Conservation (phyloP, 805 yeast species). For the Ogataea pini region DNA sequence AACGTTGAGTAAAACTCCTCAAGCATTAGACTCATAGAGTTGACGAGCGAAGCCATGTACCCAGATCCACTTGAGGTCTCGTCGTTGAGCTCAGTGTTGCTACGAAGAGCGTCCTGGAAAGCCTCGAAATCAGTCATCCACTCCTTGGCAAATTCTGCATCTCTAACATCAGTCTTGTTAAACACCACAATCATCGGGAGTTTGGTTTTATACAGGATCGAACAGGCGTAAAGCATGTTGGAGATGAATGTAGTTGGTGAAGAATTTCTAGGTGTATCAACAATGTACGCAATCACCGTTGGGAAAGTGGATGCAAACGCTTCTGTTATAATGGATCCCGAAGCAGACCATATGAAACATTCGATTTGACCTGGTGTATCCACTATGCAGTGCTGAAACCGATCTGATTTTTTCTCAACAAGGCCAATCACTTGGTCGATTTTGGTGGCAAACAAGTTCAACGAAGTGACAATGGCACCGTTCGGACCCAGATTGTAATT, state of each 20-base stretch:
- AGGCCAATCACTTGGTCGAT: conserved; percentile 90
- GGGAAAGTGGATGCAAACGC: conserved; percentile 96
- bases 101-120: conserved; percentile 76
- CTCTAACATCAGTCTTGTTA: conserved; percentile 88
- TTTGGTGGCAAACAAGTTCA: conserved; percentile 90
- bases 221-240: conserved; percentile 97
- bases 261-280: conserved; percentile 93
- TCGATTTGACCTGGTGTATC: conserved; percentile 99
- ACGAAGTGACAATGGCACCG: conserved; percentile 95
- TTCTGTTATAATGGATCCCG: conserved; percentile 95
- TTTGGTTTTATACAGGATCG: conserved; percentile 92
- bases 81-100: conserved; percentile 66
- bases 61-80: conserved; percentile 68
- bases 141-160: conserved; percentile 83
- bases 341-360: conserved; percentile 97
- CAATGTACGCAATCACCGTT: conserved; percentile 91
- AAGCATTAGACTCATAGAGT: conserved; percentile 92
- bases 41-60: conserved; percentile 90
- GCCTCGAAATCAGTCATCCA: conserved; percentile 98
- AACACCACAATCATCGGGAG: conserved; percentile 96
- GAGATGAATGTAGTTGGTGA: conserved; percentile 97
- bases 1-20: conserved; percentile 94
- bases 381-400: conserved; percentile 69
- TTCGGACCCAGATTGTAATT: conserved; percentile 95
- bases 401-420: conserved; percentile 72